A percentile compares a stretch with the other conserved stretches of the same genome.
Conservation (phyloP, 495 filamentous ascomycete species). For the Penicillium chermesinum region DNA sequence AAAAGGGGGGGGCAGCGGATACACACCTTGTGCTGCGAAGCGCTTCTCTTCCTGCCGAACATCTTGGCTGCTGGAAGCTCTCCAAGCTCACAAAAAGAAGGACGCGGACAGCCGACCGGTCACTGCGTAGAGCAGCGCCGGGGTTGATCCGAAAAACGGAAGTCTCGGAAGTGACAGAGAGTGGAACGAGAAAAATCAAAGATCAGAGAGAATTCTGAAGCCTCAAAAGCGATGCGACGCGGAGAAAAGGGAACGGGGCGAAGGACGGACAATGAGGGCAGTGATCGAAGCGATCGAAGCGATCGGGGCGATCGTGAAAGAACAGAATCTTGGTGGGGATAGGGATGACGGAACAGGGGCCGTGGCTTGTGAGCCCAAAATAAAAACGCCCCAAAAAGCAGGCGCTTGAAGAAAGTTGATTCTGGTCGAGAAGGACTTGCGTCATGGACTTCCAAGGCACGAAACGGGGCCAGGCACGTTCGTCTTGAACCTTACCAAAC, state of each 20-base stretch:
- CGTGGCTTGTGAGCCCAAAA: neutral
- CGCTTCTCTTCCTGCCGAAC: constrained; percentile 45
- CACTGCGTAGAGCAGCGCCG: constrained; percentile 27
- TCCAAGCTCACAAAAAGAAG: neutral
- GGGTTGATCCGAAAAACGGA: constrained; percentile 18
- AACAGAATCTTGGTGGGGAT: neutral
- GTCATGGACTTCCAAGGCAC: constrained; percentile 27
- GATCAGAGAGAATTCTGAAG: constrained; percentile 2
- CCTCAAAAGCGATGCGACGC: neutral
- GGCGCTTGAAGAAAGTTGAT: neutral
- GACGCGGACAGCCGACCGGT: constrained; percentile 18
- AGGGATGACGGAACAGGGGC: neutral
- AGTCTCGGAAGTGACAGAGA: constrained; percentile 11
- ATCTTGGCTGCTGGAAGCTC: constrained; percentile 44
- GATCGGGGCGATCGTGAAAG: neutral
- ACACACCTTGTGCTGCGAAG: constrained; percentile 52
- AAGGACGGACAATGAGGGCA: constrained; percentile 4
- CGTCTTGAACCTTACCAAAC: constrained; percentile 8
- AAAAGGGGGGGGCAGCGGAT: constrained; percentile 9
- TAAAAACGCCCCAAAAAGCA: neutral
- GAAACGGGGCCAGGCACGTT: constrained; percentile 10
- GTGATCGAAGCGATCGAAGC: neutral
- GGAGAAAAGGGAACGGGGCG: neutral
- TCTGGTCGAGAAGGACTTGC: constrained; percentile 20
- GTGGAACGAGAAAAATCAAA: constrained; percentile 3